Evolutionary conservation across 768 basidiomycete genomes (phyloP).

Genomic region (Termitomyces sp.): DNA sequence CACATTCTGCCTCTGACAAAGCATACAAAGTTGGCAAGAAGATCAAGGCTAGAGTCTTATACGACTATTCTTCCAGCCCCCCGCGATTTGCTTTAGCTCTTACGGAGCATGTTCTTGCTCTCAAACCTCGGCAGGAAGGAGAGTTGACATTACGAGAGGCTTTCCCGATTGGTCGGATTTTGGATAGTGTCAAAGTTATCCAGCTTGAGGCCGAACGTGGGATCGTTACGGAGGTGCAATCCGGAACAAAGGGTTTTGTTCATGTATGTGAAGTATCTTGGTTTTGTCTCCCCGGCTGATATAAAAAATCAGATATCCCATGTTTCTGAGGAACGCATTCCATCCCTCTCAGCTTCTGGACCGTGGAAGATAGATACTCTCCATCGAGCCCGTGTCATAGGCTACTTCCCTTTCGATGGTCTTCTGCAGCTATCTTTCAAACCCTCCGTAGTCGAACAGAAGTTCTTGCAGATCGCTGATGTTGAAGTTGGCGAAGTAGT

Average conservation of each 20-base stretch:
- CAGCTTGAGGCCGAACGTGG: constrained; percentile 82
- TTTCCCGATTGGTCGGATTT: constrained; percentile 67
- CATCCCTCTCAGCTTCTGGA: constrained; percentile 69
- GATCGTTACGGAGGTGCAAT: constrained; percentile 59
- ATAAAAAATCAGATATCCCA: constrained; percentile 73
- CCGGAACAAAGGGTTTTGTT: constrained; percentile 71
- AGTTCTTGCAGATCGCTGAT: constrained; percentile 78
- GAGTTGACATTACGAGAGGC: constrained; percentile 38
- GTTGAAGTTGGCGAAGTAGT: constrained; percentile 81
- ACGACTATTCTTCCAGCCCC: constrained; percentile 69
- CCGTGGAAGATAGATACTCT: constrained; percentile 76
- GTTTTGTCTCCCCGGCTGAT: constrained; percentile 7
- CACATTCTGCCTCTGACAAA: constrained; percentile 31
- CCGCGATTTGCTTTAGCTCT: constrained; percentile 81
- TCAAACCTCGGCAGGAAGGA: constrained; percentile 35
- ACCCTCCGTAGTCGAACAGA: constrained; percentile 75
- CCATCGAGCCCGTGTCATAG: constrained; percentile 84
- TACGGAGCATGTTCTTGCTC: constrained; percentile 60
- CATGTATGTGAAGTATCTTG: constrained; percentile 54
- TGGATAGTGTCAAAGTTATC: constrained; percentile 70
- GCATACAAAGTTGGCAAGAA: constrained; percentile 62
- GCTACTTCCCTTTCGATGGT: constrained; percentile 82
- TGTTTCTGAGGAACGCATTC: constrained; percentile 85
- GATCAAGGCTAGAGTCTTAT: constrained; percentile 80
- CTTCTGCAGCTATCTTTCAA: constrained; percentile 85